These are phyloP conservation scores for Baeospora myosura DNA, from an alignment of 1,284 basidiomycete species.

Conservation along the genomic window DNA sequence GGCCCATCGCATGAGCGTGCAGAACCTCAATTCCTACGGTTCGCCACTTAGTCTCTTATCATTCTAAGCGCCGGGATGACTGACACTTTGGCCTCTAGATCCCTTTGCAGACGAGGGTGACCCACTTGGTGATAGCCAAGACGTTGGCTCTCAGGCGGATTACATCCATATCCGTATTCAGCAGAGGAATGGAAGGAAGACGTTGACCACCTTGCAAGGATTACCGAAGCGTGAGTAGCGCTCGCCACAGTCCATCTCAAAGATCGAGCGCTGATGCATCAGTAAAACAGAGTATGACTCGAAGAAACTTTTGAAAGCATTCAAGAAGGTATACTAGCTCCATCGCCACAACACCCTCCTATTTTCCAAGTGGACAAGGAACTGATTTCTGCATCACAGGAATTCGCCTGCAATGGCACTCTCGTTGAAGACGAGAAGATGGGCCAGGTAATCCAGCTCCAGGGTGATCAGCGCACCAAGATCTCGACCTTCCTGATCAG, in stretches of 20 bases:
- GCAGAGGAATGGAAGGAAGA: constrained; percentile 99
- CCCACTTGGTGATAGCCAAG: constrained; percentile 63
- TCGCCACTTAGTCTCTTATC: constrained; percentile 28
- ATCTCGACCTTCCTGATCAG: constrained; percentile 82
- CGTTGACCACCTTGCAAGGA: constrained; percentile 96
- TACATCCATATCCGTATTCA: constrained; percentile 97
- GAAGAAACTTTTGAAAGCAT: constrained; percentile 97
- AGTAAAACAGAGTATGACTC: constrained; percentile 83
- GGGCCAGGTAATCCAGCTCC: constrained; percentile 97
- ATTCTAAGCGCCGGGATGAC: constrained; percentile 7
- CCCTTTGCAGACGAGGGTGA: constrained; percentile 91
- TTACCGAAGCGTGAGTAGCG: constrained; percentile 79
- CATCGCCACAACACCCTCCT: neutral
- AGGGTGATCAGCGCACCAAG: constrained; percentile 95
- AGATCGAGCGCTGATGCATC: constrained; percentile 12
- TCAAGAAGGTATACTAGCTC: constrained; percentile 75
- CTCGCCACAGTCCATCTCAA: constrained; percentile 7
- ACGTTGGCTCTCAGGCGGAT: constrained; percentile 78
- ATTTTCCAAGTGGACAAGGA: constrained; percentile 2
- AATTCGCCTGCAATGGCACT: constrained; percentile 99
- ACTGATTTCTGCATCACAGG: constrained; percentile 38
- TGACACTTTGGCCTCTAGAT: constrained; percentile 45
- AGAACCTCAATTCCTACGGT: constrained; percentile 82
- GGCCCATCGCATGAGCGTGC: constrained; percentile 81
- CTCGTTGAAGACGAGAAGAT: constrained; percentile 95